Conservation (phyloP, 2,329 filamentous ascomycete species). For the Aspergillus udagawae region DNA sequence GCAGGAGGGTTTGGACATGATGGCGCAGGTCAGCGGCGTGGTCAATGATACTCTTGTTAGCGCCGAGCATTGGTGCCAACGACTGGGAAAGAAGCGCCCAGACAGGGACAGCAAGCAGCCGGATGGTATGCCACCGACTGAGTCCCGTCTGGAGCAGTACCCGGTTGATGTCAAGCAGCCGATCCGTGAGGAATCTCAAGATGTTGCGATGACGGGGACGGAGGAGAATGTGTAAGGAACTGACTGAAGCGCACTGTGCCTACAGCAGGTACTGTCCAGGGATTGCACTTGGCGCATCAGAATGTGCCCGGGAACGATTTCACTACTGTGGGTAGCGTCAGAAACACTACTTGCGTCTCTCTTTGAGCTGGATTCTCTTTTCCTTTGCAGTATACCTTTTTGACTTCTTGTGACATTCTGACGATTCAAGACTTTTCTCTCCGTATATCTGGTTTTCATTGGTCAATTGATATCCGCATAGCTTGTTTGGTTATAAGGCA, state of each 20-base stretch:
- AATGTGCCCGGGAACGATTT: not conserved
- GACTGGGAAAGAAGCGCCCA: conserved; percentile 56
- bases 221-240: conserved; percentile 23
- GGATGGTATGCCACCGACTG: conserved; percentile 16
- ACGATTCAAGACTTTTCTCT: not conserved
- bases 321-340: not conserved
- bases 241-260: not conserved
- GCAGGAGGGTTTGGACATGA: conserved; percentile 89
- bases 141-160: conserved; percentile 14
- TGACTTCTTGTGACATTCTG: too few relatives aligned
- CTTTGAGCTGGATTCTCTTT: not conserved
- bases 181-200: conserved; percentile 18
- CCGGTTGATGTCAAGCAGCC: conserved; percentile 28
- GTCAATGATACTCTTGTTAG: conserved; percentile 85
- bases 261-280: conserved; percentile 4
- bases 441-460: not conserved
- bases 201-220: conserved; percentile 35
- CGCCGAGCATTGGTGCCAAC: conserved; percentile 87
- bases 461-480: conserved; percentile 7
- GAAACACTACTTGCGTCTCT: not conserved
- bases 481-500: not conserved
- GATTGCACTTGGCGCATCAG: not conserved
- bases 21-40: conserved; percentile 82
- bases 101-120: conserved; percentile 22
- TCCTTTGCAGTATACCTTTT: not conserved